phyloP scores from a whole-genome alignment of 495 filamentous ascomycete species.

The Penicillium antarcticum region DNA sequence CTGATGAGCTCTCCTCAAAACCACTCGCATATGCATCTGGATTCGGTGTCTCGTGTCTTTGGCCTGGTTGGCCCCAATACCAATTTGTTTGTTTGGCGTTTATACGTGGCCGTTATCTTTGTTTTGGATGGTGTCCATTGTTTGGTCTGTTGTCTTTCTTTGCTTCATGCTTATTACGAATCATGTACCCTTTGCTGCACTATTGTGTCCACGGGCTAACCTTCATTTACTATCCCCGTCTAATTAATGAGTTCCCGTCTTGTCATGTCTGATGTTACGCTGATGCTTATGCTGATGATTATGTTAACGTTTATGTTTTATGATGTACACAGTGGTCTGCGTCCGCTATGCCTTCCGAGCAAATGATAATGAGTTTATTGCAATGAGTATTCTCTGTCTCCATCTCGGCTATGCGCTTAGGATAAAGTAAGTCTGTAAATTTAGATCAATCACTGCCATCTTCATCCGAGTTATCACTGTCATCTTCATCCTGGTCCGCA shows the following conservation, averaged over 20 bases:
- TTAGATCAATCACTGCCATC: constrained; percentile 12
- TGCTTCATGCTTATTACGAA: constrained; percentile 2
- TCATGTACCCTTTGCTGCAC: constrained; percentile 12
- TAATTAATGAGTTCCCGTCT: constrained; percentile 8
- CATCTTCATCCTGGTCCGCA: constrained; percentile 13
- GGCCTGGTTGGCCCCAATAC: constrained; percentile 2
- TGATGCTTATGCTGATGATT: too few species aligned
- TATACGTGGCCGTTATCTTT: not conserved
- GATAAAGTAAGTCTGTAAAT: not conserved
- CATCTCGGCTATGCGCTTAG: not conserved
- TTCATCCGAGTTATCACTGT: constrained; percentile 16
- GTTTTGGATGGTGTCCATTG: constrained; percentile 4
- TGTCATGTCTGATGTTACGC: constrained; percentile 10
- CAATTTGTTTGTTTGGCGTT: constrained; percentile 6
- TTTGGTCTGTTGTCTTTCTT: not conserved
- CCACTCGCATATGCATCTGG: constrained; percentile 19
- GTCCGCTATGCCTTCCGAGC: not conserved
- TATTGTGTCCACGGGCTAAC: not conserved
- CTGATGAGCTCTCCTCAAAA: not conserved
- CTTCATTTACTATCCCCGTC: not conserved
- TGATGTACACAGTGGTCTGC: constrained; percentile 7
- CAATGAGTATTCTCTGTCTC: constrained; percentile 1
- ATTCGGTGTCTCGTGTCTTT: constrained; percentile 12
- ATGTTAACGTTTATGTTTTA: constrained; percentile 2
- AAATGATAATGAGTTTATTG: constrained; percentile 10